A percentile compares a stretch with the other conserved stretches of the same genome.
phyloP scores from a whole-genome alignment of 2,329 filamentous ascomycete species.

The Raffaelea deltoideospora region DNA sequence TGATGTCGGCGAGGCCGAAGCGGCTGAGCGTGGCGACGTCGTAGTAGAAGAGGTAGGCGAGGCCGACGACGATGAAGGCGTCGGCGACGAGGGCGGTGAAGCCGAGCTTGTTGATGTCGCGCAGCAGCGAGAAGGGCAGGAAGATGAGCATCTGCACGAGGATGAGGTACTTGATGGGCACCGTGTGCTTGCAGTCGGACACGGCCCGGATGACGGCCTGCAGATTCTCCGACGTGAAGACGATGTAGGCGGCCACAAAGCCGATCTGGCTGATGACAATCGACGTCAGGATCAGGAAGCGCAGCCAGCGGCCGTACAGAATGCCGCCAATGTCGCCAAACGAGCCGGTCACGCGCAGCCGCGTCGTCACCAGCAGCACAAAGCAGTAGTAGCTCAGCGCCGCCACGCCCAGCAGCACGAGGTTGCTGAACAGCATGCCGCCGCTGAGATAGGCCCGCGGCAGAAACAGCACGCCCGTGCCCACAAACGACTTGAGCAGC shows the following conservation, averaged over 20 bases:
- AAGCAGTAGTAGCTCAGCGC: slow-evolving; percentile 93
- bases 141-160: slow-evolving; percentile 93
- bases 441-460: slow-evolving; percentile 90
- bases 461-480: slow-evolving; percentile 86
- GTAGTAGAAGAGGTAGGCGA: slow-evolving; percentile 92
- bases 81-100: slow-evolving; percentile 91
- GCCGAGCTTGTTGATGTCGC: slow-evolving; percentile 94
- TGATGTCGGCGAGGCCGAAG: slow-evolving; percentile 70
- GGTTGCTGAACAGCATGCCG: slow-evolving; percentile 91
- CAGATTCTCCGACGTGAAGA: slow-evolving; percentile 90
- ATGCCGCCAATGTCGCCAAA: slow-evolving; percentile 94
- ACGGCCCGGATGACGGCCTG: slow-evolving; percentile 91
- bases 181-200: slow-evolving; percentile 68
- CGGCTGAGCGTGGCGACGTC: slow-evolving; percentile 70
- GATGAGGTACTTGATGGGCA: slow-evolving; percentile 81
- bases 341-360: slow-evolving; percentile 75
- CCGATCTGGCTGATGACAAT: slow-evolving; percentile 93
- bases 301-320: slow-evolving; percentile 83
- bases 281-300: slow-evolving; percentile 71
- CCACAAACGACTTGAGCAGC: slow-evolving; percentile 93
- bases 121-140: slow-evolving; percentile 79
- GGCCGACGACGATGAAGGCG: slow-evolving; percentile 80
- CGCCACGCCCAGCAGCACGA: slow-evolving; percentile 77
- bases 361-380: slow-evolving; percentile 76
- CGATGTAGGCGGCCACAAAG: slow-evolving; percentile 88